Conservation (phyloP, 179 eudicot species). For the Beta lomatogona region DNA sequence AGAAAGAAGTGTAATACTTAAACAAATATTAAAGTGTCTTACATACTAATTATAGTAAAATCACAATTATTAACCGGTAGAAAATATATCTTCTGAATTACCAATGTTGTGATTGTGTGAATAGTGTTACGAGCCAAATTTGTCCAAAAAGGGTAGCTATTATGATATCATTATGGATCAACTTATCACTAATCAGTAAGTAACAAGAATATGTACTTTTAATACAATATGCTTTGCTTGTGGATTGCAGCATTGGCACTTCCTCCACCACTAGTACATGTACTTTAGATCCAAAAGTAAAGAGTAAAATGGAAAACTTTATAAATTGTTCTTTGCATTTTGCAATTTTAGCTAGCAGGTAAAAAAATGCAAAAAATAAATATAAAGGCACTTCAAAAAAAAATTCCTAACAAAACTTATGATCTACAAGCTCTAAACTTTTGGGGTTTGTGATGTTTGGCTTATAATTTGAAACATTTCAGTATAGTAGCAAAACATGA, state of each 20-base stretch:
- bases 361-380: neutral
- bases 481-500: neutral
- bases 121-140: no score
- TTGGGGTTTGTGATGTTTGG: neutral
- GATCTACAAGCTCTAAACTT: neutral
- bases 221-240: slow-evolving; percentile 26
- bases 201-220: neutral
- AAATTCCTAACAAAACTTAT: neutral
- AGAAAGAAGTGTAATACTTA: no score
- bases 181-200: neutral
- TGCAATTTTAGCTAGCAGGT: neutral
- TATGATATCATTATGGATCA: no score
- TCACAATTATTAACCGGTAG: no score
- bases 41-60: no score
- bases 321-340: neutral
- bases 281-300: slow-evolving; percentile 8
- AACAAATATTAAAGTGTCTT: no score
- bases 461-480: neutral
- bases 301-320: neutral
- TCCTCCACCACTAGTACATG: neutral
- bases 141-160: no score
- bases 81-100: no score
- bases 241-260: slow-evolving; percentile 11
- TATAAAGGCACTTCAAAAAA: no score
- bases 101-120: no score